These are phyloP conservation scores for Leccinum boreale DNA, from an alignment of 768 basidiomycete species.

Conservation along the genomic window DNA sequence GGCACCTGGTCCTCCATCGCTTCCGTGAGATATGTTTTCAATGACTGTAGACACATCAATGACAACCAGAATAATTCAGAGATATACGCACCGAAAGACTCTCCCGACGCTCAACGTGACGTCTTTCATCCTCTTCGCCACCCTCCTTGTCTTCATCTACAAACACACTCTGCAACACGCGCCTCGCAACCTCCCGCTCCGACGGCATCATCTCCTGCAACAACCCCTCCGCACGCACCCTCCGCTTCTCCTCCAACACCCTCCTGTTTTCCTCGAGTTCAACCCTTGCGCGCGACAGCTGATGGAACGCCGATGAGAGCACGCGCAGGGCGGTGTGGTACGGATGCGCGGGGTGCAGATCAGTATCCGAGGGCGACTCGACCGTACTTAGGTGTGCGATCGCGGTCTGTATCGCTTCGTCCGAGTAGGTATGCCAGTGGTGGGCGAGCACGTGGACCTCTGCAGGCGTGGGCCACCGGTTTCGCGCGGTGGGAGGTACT, in stretches of 20 bases:
- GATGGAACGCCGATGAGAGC: conserved; percentile 64
- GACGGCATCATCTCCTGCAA: conserved; percentile 54
- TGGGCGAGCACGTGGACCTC: conserved; percentile 56
- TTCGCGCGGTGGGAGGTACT: background rate
- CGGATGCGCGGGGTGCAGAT: conserved; percentile 48
- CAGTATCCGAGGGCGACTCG: conserved; percentile 41
- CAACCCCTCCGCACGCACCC: conserved; percentile 50
- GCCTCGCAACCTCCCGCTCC: conserved; percentile 65
- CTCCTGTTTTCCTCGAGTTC: conserved; percentile 64
- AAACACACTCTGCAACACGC: conserved; percentile 67
- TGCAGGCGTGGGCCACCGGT: conserved; percentile 15
- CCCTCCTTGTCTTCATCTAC: conserved; percentile 33
- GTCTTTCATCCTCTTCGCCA: conserved; percentile 31
- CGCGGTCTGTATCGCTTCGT: conserved; percentile 65
- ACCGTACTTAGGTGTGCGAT: conserved; percentile 48
- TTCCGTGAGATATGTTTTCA: conserved; percentile 45
- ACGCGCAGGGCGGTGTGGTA: conserved; percentile 68
- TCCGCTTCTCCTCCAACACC: conserved; percentile 57
- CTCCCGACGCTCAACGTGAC: conserved; percentile 52
- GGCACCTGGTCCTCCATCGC: conserved; percentile 50
- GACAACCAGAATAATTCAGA: background rate
- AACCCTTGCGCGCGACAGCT: conserved; percentile 49
- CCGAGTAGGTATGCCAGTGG: conserved; percentile 76
- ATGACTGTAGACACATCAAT: conserved; percentile 32
- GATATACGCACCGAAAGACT: conserved; percentile 52